phyloP scores from a whole-genome alignment of 164 flowering plant genomes.

The Warburgia ugandensis region DNA sequence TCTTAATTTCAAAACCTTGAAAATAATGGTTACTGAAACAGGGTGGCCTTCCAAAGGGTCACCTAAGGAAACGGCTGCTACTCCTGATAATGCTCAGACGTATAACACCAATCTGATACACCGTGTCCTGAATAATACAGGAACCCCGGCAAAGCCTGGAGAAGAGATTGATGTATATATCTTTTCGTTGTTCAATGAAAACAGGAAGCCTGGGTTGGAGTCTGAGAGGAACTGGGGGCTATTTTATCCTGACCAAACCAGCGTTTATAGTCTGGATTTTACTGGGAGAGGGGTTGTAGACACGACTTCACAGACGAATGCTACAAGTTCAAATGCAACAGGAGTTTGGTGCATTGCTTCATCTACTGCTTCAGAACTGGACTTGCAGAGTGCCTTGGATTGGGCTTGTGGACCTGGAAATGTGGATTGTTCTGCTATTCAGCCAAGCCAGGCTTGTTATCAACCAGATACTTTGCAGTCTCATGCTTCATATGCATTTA shows the following conservation, averaged over 20 bases:
- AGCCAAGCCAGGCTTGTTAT: slow-evolving; percentile 92
- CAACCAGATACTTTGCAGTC: slow-evolving; percentile 76
- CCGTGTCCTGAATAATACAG: slow-evolving; percentile 63
- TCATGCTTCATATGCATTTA: slow-evolving; percentile 90
- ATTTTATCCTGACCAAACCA: slow-evolving; percentile 89
- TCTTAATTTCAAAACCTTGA: slow-evolving; percentile 62
- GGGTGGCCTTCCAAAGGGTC: slow-evolving; percentile 99
- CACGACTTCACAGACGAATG: slow-evolving; percentile 26
- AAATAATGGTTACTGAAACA: slow-evolving; percentile 85
- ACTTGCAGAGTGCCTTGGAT: slow-evolving; percentile 69
- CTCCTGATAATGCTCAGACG: slow-evolving; percentile 82
- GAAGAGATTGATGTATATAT: slow-evolving; percentile 70
- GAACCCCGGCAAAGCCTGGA: slow-evolving; percentile 85
- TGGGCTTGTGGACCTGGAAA: slow-evolving; percentile 97
- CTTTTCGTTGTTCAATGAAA: slow-evolving; percentile 92
- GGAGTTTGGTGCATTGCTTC: slow-evolving; percentile 98
- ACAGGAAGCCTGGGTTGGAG: slow-evolving; percentile 82
- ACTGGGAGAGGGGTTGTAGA: slow-evolving; percentile 56
- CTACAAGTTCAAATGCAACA: slow-evolving; percentile 45
- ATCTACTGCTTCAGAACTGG: slow-evolving; percentile 51
- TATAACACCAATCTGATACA: slow-evolving; percentile 84
- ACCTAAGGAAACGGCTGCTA: slow-evolving; percentile 80
- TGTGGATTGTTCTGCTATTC: slow-evolving; percentile 90
- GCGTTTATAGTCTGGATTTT: slow-evolving; percentile 69
- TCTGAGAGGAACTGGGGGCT: slow-evolving; percentile 99